These are phyloP conservation scores for Lycium barbarum DNA, from an alignment of 257 asterid species.

Conservation along the genomic window DNA sequence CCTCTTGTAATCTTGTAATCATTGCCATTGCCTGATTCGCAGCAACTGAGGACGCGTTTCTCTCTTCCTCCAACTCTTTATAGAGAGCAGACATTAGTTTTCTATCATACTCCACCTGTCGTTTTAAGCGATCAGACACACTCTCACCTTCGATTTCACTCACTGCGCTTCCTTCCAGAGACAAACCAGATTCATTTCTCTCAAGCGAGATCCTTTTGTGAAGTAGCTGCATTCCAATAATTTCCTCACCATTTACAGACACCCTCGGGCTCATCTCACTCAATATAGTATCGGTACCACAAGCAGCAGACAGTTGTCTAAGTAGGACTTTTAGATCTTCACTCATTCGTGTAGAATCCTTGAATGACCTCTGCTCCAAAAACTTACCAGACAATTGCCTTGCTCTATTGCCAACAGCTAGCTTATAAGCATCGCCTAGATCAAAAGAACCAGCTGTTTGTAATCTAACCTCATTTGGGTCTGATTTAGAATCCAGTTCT, in stretches of 20 bases:
- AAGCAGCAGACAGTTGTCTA: conserved; percentile 70
- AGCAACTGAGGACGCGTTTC: conserved; percentile 88
- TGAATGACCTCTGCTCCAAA: conserved; percentile 75
- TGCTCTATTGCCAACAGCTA: conserved; percentile 69
- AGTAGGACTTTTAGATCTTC: conserved; percentile 79
- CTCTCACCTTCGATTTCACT: conserved; percentile 89
- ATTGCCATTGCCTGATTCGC: conserved; percentile 93
- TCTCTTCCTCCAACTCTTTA: conserved; percentile 87
- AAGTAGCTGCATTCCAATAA: conserved; percentile 56
- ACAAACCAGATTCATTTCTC: conserved; percentile 79
- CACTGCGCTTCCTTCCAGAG: conserved; percentile 72
- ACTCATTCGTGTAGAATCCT: conserved; percentile 68
- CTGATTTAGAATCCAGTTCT: conserved; percentile 48
- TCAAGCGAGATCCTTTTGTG: conserved; percentile 80
- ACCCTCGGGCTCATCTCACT: conserved; percentile 67
- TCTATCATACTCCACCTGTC: conserved; percentile 86
- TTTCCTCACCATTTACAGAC: conserved; percentile 64
- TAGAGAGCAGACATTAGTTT: conserved; percentile 61
- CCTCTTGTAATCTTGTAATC: conserved; percentile 91
- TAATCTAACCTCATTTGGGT: conserved; percentile 40
- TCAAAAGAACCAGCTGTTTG: conserved; percentile 57
- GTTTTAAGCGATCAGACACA: conserved; percentile 61
- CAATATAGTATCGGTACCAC: conserved; percentile 52
- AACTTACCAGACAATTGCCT: conserved; percentile 79
- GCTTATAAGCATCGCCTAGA: conserved; percentile 81